Evolutionary conservation across 805 yeast genomes (phyloP).

Genomic region (Zygotorulaspora chibaensis): DNA sequence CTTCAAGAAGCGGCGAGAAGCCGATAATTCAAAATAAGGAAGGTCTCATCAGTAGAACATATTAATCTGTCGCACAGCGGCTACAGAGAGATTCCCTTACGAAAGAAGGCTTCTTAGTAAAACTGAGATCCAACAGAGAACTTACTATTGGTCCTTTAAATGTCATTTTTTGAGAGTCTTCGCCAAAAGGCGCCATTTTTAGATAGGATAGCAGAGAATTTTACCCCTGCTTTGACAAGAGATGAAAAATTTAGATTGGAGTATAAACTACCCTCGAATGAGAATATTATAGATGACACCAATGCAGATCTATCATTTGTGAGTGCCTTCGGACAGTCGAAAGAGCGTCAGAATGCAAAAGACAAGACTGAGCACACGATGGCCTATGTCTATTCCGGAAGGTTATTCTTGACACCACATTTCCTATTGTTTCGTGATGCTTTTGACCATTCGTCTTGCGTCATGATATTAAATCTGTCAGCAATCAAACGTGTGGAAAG

Average conservation of each 20-base stretch:
- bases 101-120: not conserved
- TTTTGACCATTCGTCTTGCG: conserved; percentile 63
- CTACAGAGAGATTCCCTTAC: not conserved
- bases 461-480: conserved; percentile 66
- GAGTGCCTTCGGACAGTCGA: conserved; percentile 21
- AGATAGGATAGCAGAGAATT: conserved; percentile 36
- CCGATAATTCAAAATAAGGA: too few relatives aligned
- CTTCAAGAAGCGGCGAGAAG: too few relatives aligned
- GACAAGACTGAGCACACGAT: conserved; percentile 18
- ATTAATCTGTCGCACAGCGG: not conserved
- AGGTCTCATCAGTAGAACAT: too few relatives aligned
- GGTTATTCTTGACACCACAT: conserved; percentile 66
- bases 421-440: conserved; percentile 71
- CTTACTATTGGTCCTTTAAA: conserved; percentile 10
- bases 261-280: conserved; percentile 68
- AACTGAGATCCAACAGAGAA: not conserved
- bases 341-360: conserved; percentile 10
- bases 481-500: conserved; percentile 83
- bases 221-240: conserved; percentile 44
- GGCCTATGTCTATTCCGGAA: conserved; percentile 50
- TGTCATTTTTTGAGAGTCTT: conserved; percentile 46
- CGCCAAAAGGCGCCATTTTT: conserved; percentile 46
- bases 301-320: conserved; percentile 56
- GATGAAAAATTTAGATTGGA: conserved; percentile 69
- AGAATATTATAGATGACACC: conserved; percentile 58